Evolutionary conservation across 73 alveolate species (phyloP).

Genomic region (Diophrys sp.): DNA sequence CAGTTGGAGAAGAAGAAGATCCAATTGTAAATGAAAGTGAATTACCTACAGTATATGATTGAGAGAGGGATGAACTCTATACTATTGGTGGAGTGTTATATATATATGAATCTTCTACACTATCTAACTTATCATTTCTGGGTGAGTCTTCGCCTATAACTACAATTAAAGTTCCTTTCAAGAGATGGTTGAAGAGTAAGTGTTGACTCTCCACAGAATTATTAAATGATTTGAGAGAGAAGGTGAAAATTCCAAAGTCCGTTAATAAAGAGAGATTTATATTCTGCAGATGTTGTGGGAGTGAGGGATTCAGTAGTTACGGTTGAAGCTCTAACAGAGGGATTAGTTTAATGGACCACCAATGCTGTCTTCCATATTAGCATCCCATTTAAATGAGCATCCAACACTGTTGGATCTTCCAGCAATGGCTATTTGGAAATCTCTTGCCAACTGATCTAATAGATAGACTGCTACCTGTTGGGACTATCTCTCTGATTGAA

Average conservation of each 20-base stretch:
- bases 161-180: neutral
- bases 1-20: neutral
- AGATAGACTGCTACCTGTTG: too few relatives aligned
- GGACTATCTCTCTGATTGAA: too few relatives aligned
- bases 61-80: neutral
- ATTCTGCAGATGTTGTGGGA: neutral
- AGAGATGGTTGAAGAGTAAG: neutral
- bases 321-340: neutral
- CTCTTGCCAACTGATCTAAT: neutral
- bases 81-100: neutral
- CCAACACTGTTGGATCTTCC: neutral
- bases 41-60: neutral
- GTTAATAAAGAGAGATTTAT: neutral
- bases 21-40: neutral
- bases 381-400: neutral
- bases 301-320: neutral
- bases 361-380: neutral
- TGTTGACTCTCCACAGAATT: neutral
- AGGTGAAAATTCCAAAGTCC: neutral
- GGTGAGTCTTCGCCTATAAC: neutral
- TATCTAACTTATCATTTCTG: neutral
- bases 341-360: neutral
- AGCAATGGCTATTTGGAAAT: neutral
- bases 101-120: neutral
- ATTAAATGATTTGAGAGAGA: neutral